Base-by-base conservation (phyloP, 495 filamentous ascomycete species). In the Neohortaea acidophila region DNA sequence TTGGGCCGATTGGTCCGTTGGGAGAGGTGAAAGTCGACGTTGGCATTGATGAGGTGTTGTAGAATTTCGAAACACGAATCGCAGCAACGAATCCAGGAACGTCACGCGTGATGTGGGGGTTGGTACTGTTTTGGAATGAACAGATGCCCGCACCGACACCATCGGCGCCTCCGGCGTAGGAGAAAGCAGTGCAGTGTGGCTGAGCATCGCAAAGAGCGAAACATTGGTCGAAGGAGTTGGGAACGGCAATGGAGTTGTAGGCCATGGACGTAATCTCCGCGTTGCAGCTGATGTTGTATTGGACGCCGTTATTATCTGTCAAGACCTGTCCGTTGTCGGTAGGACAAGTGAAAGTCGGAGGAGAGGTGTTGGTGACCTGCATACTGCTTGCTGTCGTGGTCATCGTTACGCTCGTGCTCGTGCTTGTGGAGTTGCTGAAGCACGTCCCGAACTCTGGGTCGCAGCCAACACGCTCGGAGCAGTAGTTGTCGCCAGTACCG, bases 91-190 rank as follows among this genome's bases (percentile, higher is more conserved):
- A 6, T 2, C 15, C 30, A 3, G 25, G 9, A n/a, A 2, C 21
- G 13, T 17, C 28, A 13, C 21, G 33, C 2, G 22, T 31, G 19
- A 33, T 26, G 9, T 13, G 19, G 4, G 27, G n/a, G n/a, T n/a
- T n/a, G n/a, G n/a, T n/a, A n/a, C n/a, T 4, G 18, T 33, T 36
- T 20, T 47, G 42, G 39, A 47, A 31, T 21, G 11, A 42, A 21
- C 44, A 47, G 2, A 15, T 34, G 4, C 44, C 44, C 9, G 33
- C 5, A 23, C 44, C 44, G 17, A 47, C 34, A n/a, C 44, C 44
- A 29, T 47, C 39, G 3, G n/a, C 22, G 12, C 43, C 37, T 21
- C 43, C 43, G 5, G 17, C 7, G 23, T 42, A 47, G 1, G 34
- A 33, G 21, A 36, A 42, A 2, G 33, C 44, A 2, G 22, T 38